phyloP scores from a whole-genome alignment of 1,284 basidiomycete genomes.

The Fomitopsis schrenkii region DNA sequence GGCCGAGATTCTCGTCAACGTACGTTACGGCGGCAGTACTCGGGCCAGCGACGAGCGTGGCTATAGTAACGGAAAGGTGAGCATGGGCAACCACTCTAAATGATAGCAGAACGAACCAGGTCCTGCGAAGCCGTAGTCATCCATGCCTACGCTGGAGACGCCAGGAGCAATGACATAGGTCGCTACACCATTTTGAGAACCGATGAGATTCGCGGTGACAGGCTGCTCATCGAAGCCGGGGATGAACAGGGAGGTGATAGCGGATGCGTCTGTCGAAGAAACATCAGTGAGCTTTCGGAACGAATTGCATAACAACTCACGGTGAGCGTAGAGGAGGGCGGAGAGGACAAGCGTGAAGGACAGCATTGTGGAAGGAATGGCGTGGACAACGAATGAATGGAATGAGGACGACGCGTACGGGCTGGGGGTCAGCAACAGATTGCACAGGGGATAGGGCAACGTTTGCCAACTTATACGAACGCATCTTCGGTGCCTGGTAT shows the following conservation, averaged over 20 bases:
- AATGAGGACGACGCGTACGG: not conserved
- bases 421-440: not conserved
- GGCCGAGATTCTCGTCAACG: constrained; percentile 9
- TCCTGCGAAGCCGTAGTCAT: constrained; percentile 29
- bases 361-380: constrained; percentile 2
- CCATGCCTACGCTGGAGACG: constrained; percentile 28
- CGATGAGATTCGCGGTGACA: constrained; percentile 37
- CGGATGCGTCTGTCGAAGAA: constrained; percentile 14
- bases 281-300: not conserved
- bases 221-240: constrained; percentile 43
- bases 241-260: constrained; percentile 36
- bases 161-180: constrained; percentile 39
- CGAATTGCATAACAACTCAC: not conserved
- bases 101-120: constrained; percentile 29
- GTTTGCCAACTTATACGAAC: not conserved
- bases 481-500: not conserved
- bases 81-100: not conserved
- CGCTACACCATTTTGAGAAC: constrained; percentile 31
- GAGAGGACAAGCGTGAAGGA: constrained; percentile 1
- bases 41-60: constrained; percentile 26
- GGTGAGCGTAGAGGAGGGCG: not conserved
- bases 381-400: not conserved
- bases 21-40: constrained; percentile 22
- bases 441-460: no score
- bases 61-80: constrained; percentile 9